These are phyloP conservation scores for Soucietia sequanensis DNA, from an alignment of 805 yeast species.

Conservation along the genomic window DNA sequence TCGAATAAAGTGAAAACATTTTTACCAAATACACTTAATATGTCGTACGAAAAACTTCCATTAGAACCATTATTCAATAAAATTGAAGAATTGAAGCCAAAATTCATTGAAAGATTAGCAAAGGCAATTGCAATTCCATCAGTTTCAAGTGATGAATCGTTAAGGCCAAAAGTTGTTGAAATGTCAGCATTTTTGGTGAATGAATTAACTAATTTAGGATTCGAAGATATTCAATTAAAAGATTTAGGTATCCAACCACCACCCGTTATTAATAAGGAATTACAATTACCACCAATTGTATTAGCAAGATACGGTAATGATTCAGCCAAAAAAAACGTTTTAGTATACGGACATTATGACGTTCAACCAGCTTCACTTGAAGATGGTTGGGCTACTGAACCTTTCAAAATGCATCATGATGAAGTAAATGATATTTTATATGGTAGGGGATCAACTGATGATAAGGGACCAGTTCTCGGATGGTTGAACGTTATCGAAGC, in stretches of 20 bases:
- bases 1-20: too few relatives aligned
- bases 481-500: constrained; percentile 95
- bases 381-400: constrained; percentile 96
- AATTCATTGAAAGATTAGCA: constrained; percentile 67
- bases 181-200: constrained; percentile 81
- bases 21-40: too few relatives aligned
- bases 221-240: constrained; percentile 75
- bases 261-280: constrained; percentile 65
- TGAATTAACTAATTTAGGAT: constrained; percentile 73
- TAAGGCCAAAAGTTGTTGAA: constrained; percentile 84
- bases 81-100: constrained; percentile 72
- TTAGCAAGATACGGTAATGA: constrained; percentile 83
- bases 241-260: constrained; percentile 90
- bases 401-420: constrained; percentile 65
- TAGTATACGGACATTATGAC: constrained; percentile 96
- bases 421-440: constrained; percentile 66
- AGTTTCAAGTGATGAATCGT: constrained; percentile 85
- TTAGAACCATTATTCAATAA: constrained; percentile 52
- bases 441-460: constrained; percentile 97
- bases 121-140: constrained; percentile 94
- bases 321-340: constrained; percentile 79
- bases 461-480: constrained; percentile 96
- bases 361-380: constrained; percentile 93
- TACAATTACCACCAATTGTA: constrained; percentile 92
- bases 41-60: constrained; percentile 41